phyloP scores from a whole-genome alignment of 805 yeast species.

The Candida maesae region DNA sequence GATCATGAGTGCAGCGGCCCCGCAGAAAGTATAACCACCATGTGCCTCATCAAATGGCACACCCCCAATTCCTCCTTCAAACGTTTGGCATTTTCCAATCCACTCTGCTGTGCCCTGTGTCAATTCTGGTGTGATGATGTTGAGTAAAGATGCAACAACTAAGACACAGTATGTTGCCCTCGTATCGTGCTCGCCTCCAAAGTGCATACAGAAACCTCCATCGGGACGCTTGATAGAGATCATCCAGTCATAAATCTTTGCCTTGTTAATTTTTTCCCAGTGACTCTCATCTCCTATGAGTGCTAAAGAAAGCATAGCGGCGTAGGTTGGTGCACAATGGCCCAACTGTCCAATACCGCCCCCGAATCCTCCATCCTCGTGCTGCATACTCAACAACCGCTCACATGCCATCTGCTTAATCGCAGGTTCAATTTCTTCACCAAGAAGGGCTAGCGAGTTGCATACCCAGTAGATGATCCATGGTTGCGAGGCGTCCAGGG shows the following conservation, averaged over 20 bases:
- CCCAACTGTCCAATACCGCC: constrained; percentile 84
- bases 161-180: constrained; percentile 86
- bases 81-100: constrained; percentile 73
- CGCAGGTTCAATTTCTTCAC: constrained; percentile 26
- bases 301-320: constrained; percentile 63
- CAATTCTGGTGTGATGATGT: constrained; percentile 60
- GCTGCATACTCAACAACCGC: constrained; percentile 30
- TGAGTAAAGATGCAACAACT: constrained; percentile 63
- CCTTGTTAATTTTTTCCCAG: constrained; percentile 44
- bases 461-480: constrained; percentile 88
- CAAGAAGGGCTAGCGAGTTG: constrained; percentile 48
- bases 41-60: constrained; percentile 84
- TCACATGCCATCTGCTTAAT: constrained; percentile 28
- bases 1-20: constrained; percentile 58
- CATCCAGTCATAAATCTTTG: constrained; percentile 58
- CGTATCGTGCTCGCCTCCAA: constrained; percentile 79
- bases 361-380: constrained; percentile 63
- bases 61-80: constrained; percentile 95
- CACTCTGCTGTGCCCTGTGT: constrained; percentile 51
- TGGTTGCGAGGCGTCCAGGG: constrained; percentile 84
- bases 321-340: constrained; percentile 83
- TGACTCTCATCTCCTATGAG: constrained; percentile 41
- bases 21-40: constrained; percentile 96
- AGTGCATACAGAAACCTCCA: constrained; percentile 77
- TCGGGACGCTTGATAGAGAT: constrained; percentile 53